These are phyloP conservation scores for Citrullus amarus DNA, from an alignment of 306 rosid species.

Conservation along the genomic window DNA sequence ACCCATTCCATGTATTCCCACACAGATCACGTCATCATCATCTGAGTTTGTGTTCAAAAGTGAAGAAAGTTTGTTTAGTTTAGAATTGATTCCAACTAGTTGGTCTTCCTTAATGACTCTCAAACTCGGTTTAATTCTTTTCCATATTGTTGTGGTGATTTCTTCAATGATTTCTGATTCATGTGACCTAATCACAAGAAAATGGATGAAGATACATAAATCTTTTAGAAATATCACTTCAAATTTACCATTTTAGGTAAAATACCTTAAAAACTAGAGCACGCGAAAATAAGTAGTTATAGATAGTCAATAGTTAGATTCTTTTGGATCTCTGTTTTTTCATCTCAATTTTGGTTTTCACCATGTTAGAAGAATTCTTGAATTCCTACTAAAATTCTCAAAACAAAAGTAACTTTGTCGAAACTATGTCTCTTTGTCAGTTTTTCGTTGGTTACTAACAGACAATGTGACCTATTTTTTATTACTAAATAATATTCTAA, in stretches of 20 bases:
- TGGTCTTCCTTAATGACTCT: not conserved
- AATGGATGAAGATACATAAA: not conserved
- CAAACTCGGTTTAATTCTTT: not conserved
- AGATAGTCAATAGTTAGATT: too few relatives aligned
- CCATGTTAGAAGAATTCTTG: too few relatives aligned
- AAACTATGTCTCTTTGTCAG: too few relatives aligned
- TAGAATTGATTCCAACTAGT: constrained; percentile 3
- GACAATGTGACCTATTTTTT: too few relatives aligned
- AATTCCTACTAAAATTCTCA: too few relatives aligned
- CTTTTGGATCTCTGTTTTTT: too few relatives aligned
- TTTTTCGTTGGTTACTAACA: too few relatives aligned
- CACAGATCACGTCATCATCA: not conserved
- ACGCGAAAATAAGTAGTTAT: too few relatives aligned
- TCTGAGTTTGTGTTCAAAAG: not conserved
- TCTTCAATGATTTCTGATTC: constrained; percentile 1
- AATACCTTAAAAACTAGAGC: not conserved
- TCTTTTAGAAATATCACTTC: not conserved
- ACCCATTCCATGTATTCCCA: constrained; percentile 9
- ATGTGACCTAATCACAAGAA: not conserved
- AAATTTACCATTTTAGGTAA: not conserved
- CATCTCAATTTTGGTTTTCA: too few relatives aligned
- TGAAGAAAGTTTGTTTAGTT: not conserved
- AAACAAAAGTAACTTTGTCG: too few relatives aligned
- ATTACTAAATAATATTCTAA: too few relatives aligned
- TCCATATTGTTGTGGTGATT: not conserved